These are phyloP conservation scores for Chlorella sp. DNA, from an alignment of 139 green algal genomes.

Conservation along the genomic window DNA sequence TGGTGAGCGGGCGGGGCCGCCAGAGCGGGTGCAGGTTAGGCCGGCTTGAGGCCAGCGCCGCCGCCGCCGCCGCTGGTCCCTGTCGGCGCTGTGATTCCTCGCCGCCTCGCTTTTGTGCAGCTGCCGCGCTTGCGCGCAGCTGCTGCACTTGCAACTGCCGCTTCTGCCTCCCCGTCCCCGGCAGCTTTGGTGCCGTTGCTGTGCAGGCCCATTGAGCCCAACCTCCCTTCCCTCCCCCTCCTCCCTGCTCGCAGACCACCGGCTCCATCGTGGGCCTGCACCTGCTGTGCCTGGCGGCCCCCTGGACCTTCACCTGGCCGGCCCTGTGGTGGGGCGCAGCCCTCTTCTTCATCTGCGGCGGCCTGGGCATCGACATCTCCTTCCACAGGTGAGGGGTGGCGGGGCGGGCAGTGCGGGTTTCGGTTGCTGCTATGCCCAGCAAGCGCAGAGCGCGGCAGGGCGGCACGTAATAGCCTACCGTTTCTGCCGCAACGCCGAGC, in stretches of 20 bases:
- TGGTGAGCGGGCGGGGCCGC: not conserved
- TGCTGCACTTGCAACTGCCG: no score
- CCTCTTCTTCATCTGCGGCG: slow-evolving; percentile 91
- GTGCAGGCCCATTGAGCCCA: no score
- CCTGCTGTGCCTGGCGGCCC: slow-evolving; percentile 72
- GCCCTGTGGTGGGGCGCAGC: slow-evolving; percentile 62
- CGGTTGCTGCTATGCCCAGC: not conserved
- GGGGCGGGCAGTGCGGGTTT: not conserved
- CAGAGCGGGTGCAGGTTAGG: not conserved
- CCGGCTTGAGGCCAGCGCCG: not conserved
- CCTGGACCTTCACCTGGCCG: slow-evolving; percentile 81
- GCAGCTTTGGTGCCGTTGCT: no score
- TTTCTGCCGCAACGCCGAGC: no score
- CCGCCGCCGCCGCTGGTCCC: not conserved
- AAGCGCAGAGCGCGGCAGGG: no score
- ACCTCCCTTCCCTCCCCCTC: slow-evolving; percentile 26
- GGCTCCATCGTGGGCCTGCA: slow-evolving; percentile 85
- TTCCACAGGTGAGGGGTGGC: slow-evolving; percentile 79
- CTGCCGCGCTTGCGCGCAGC: no score
- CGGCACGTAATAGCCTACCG: no score
- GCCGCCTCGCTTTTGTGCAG: no score
- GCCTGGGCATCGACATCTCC: slow-evolving; percentile 95
- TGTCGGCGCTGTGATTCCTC: not conserved
- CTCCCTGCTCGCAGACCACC: slow-evolving; percentile 54
- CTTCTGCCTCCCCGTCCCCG: no score